phyloP scores from a whole-genome alignment of 2,329 filamentous ascomycete species.

The Raffaelea albimanens region DNA sequence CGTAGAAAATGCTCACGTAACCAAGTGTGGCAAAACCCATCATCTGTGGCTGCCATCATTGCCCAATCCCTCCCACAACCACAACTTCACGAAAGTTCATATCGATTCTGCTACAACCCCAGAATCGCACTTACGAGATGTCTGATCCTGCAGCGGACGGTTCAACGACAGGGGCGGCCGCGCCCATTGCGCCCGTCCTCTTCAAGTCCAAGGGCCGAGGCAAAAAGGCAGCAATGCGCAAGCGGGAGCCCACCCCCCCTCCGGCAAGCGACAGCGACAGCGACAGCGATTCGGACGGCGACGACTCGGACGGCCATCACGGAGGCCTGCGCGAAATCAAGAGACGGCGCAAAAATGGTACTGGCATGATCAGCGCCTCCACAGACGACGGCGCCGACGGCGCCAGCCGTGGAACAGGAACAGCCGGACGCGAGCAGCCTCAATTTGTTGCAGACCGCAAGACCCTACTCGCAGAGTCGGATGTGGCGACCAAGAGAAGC shows the following conservation, averaged over 20 bases:
- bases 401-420: slow-evolving; percentile 15
- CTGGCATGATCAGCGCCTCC: slow-evolving; percentile 25
- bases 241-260: slow-evolving; percentile 70
- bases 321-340: slow-evolving; percentile 61
- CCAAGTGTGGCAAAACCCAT: slow-evolving; percentile 3
- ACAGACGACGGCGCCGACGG: slow-evolving; percentile 26
- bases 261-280: slow-evolving; percentile 49
- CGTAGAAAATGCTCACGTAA: slow-evolving; percentile 1
- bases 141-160: slow-evolving; percentile 2
- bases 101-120: too few species aligned
- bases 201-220: slow-evolving; percentile 75
- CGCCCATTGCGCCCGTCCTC: slow-evolving; percentile 31
- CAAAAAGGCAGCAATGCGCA: slow-evolving; percentile 73
- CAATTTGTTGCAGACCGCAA: slow-evolving; percentile 47
- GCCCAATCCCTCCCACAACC: too few species aligned
- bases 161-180: slow-evolving; percentile 11
- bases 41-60: slow-evolving; percentile 5
- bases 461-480: slow-evolving; percentile 54
- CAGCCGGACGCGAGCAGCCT: slow-evolving; percentile 26
- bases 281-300: slow-evolving; percentile 52
- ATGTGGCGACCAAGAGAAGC: slow-evolving; percentile 84
- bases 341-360: slow-evolving; percentile 56
- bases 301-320: slow-evolving; percentile 69
- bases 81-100: too few species aligned
- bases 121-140: slow-evolving; percentile 2